These are phyloP conservation scores for Knufia petricola DNA, from an alignment of 2,329 filamentous ascomycete species.

Conservation along the genomic window DNA sequence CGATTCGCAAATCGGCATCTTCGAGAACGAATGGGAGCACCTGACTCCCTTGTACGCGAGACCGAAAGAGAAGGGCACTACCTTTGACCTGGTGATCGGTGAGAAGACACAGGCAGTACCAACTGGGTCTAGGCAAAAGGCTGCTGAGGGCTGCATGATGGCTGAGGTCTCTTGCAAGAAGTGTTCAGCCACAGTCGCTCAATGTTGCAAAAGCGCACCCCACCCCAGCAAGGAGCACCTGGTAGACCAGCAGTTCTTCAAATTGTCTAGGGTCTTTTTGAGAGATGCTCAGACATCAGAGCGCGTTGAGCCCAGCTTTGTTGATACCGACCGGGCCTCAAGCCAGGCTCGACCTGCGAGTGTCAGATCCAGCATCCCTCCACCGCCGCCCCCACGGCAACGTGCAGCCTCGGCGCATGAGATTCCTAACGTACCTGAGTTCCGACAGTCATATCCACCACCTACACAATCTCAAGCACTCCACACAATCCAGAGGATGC, in stretches of 20 bases:
- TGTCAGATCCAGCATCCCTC: constrained; percentile 8
- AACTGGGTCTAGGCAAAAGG: constrained; percentile 13
- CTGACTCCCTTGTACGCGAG: constrained; percentile 20
- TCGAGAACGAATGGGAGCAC: constrained; percentile 21
- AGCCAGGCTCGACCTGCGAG: not conserved
- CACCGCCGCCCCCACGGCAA: not conserved
- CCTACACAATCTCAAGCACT: not conserved
- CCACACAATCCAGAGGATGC: not conserved
- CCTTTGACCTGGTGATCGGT: constrained; percentile 17
- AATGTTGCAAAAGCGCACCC: constrained; percentile 19
- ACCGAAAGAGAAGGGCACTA: constrained; percentile 14
- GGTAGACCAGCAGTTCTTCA: constrained; percentile 21
- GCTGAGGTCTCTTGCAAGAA: constrained; percentile 21
- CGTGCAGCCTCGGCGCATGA: constrained; percentile 9
- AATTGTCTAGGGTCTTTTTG: constrained; percentile 19
- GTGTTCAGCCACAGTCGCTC: constrained; percentile 18
- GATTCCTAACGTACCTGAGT: constrained; percentile 11
- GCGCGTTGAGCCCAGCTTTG: constrained; percentile 15
- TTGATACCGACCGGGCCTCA: constrained; percentile 6
- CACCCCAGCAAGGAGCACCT: constrained; percentile 13
- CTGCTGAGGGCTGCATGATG: constrained; percentile 19
- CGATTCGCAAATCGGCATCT: constrained; percentile 20
- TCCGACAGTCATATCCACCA: constrained; percentile 1
- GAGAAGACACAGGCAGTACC: constrained; percentile 18
- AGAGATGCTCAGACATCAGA: constrained; percentile 14